Evolutionary conservation across 1,284 basidiomycete genomes (phyloP).

Genomic region (Cryptococcus deneoformans): DNA sequence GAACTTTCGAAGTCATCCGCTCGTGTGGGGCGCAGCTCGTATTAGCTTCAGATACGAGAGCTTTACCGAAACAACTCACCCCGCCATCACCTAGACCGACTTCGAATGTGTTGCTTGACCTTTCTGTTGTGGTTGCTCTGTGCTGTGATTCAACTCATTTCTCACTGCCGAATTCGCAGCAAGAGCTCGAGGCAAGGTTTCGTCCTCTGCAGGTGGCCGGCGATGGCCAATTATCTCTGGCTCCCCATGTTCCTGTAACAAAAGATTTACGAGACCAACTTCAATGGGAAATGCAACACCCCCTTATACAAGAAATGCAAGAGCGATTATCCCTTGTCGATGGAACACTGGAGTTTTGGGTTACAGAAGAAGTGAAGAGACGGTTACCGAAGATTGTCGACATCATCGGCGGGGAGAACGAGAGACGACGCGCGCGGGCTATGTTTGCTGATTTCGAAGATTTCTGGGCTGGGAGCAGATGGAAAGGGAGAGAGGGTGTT

Average conservation of each 20-base stretch:
- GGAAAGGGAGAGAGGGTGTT: constrained; percentile 27
- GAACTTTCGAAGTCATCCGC: constrained; percentile 59
- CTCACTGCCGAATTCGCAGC: constrained; percentile 57
- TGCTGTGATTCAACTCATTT: constrained; percentile 78
- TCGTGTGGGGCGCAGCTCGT: constrained; percentile 63
- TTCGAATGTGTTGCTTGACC: constrained; percentile 65
- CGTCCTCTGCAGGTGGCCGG: constrained; percentile 18
- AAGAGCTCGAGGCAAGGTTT: constrained; percentile 61
- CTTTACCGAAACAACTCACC: neutral
- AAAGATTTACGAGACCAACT: constrained; percentile 43
- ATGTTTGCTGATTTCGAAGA: constrained; percentile 22
- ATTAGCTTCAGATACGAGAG: constrained; percentile 10
- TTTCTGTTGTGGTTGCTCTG: constrained; percentile 76
- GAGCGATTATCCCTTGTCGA: constrained; percentile 17
- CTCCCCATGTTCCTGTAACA: constrained; percentile 27
- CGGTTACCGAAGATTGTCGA: constrained; percentile 37
- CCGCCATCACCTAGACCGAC: constrained; percentile 53
- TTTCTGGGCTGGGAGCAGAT: constrained; percentile 39
- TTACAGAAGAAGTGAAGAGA: constrained; percentile 36
- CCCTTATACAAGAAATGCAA: constrained; percentile 37
- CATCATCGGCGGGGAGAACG: constrained; percentile 37
- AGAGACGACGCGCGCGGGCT: constrained; percentile 28
- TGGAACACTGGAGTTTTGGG: constrained; percentile 32
- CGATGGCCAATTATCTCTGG: constrained; percentile 10
- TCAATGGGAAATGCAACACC: constrained; percentile 34